Percentiles rank a stretch among this genome's conserved stretches.
Conservation (phyloP, 306 rosid species). For the Trifolium subterraneum region DNA sequence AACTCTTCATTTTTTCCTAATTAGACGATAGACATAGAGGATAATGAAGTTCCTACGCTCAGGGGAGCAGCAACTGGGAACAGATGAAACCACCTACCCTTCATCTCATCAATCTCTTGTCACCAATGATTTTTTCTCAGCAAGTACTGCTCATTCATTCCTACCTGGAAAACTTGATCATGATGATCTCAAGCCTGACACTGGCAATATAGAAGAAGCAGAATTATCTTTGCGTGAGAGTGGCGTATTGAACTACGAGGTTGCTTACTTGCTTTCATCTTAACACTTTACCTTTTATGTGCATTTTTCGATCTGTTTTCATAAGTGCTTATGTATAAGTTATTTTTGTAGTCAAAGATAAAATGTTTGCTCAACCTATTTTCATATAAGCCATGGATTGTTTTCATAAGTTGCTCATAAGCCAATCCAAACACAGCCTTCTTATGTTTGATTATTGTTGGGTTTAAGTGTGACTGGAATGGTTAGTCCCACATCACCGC, state of each 20-base stretch:
- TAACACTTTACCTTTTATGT: slow-evolving; percentile 25
- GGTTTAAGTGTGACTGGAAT: too few relatives aligned
- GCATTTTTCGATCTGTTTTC: neutral
- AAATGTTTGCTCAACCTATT: too few relatives aligned
- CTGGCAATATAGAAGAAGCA: slow-evolving; percentile 87
- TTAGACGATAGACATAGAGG: too few relatives aligned
- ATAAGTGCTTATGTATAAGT: neutral
- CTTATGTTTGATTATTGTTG: neutral
- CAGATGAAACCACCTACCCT: slow-evolving; percentile 52
- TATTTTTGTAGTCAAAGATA: too few relatives aligned
- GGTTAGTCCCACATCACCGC: too few relatives aligned
- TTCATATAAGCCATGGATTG: too few relatives aligned
- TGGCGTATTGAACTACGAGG: slow-evolving; percentile 91
- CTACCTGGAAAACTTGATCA: slow-evolving; percentile 40
- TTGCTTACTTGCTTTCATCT: slow-evolving; percentile 40
- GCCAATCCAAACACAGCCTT: neutral
- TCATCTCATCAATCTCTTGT: slow-evolving; percentile 57
- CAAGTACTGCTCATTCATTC: slow-evolving; percentile 44
- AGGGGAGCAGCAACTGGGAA: slow-evolving; percentile 52
- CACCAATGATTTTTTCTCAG: slow-evolving; percentile 52
- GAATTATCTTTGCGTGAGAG: slow-evolving; percentile 82
- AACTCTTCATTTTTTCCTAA: too few relatives aligned
- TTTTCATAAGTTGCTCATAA: too few relatives aligned
- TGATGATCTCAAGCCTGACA: slow-evolving; percentile 48
- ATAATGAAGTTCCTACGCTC: slow-evolving; percentile 74